These are phyloP conservation scores for Diplodia mutila DNA, from an alignment of 2,329 filamentous ascomycete species.

Conservation along the genomic window DNA sequence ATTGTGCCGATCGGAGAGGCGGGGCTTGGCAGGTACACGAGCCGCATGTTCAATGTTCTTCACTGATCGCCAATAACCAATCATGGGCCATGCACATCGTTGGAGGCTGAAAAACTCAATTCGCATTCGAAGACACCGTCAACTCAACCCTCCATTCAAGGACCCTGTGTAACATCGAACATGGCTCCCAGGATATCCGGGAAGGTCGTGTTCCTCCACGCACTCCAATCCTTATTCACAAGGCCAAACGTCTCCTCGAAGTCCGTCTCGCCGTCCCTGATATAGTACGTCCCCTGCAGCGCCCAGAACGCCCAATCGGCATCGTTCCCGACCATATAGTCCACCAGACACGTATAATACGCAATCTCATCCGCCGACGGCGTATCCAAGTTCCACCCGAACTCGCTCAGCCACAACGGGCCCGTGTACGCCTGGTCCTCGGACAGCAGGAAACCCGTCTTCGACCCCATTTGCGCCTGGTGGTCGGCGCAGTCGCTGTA, in stretches of 20 bases:
- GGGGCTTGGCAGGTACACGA: not conserved
- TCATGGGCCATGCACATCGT: too few relatives aligned
- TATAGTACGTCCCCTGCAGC: slow-evolving; percentile 62
- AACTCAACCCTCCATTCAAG: slow-evolving; percentile 31
- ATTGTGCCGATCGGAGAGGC: not conserved
- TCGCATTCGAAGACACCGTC: not conserved
- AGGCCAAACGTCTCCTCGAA: slow-evolving; percentile 59
- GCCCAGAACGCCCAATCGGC: slow-evolving; percentile 65
- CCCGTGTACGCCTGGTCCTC: slow-evolving; percentile 55
- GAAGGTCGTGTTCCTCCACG: slow-evolving; percentile 46
- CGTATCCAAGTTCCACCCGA: slow-evolving; percentile 53
- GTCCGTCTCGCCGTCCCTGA: slow-evolving; percentile 55
- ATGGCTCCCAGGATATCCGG: slow-evolving; percentile 41
- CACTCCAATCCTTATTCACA: slow-evolving; percentile 51
- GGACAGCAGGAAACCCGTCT: slow-evolving; percentile 58
- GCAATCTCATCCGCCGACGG: slow-evolving; percentile 50
- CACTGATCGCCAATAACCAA: not conserved
- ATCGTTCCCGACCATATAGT: slow-evolving; percentile 60
- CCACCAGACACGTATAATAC: slow-evolving; percentile 58
- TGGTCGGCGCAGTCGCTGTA: slow-evolving; percentile 48
- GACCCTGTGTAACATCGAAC: slow-evolving; percentile 50
- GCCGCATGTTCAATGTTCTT: too few relatives aligned
- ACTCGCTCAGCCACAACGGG: slow-evolving; percentile 63
- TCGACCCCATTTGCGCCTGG: slow-evolving; percentile 51
- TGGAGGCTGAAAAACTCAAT: not conserved